Conservation (phyloP, 2,329 filamentous ascomycete species). For the Verticillium klebahnii region DNA sequence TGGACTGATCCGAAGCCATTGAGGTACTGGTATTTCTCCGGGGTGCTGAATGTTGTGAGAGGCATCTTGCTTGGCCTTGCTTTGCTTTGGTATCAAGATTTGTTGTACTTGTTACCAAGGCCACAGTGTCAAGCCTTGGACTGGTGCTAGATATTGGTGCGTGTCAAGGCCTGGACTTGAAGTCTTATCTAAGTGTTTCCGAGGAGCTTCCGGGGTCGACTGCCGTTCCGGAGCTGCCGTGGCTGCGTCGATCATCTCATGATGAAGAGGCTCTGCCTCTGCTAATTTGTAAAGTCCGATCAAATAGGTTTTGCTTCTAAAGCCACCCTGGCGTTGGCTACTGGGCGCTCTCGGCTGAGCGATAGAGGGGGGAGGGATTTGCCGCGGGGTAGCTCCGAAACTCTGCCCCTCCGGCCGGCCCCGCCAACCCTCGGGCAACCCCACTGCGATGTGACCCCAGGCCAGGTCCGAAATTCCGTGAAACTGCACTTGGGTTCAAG, state of each 20-base stretch:
- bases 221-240: neutral
- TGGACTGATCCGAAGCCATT: slow-evolving; percentile 67
- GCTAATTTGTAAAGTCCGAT: neutral
- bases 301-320: neutral
- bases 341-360: too few relatives aligned
- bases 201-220: neutral
- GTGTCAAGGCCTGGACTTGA: neutral
- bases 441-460: neutral
- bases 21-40: slow-evolving; percentile 55
- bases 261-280: too few relatives aligned
- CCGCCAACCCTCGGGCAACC: neutral
- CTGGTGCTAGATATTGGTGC: neutral
- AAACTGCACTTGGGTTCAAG: neutral
- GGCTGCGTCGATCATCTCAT: neutral
- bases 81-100: neutral
- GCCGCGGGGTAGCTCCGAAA: neutral
- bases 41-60: slow-evolving; percentile 26
- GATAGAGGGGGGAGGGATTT: neutral
- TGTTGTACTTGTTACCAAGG: neutral
- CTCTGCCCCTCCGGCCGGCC: neutral
- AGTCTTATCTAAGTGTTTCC: neutral
- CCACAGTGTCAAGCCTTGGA: neutral
- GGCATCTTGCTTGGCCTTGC: slow-evolving; percentile 20
- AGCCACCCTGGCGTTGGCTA: too few relatives aligned
- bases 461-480: neutral